Conservation (phyloP, 1,284 basidiomycete genomes). For the Amylostereum areolatum region DNA sequence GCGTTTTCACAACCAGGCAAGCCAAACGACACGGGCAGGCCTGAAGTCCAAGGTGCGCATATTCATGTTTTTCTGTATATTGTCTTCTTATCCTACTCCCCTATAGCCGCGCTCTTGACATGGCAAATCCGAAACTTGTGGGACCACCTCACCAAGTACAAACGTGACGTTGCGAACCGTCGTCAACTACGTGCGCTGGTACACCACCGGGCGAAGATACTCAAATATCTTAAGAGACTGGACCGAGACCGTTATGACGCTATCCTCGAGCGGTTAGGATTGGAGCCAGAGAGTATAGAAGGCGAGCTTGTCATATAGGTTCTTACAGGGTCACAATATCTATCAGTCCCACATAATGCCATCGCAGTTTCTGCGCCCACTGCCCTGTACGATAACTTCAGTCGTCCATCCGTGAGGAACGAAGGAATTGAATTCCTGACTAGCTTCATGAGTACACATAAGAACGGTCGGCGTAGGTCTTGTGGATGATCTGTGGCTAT, state of each 20-base stretch:
- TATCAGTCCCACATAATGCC: no score
- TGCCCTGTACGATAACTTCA: no score
- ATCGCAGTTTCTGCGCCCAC: no score
- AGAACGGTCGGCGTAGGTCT: no score
- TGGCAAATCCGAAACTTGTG: conserved; percentile 81
- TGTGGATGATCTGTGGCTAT: no score
- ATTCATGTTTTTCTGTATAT: conserved; percentile 4
- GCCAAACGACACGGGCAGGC: conserved; percentile 73
- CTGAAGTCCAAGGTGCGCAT: conserved; percentile 82
- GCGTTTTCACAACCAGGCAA: conserved; percentile 72
- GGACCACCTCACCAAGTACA: conserved; percentile 63
- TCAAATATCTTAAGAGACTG: conserved; percentile 73
- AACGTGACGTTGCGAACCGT: conserved; percentile 77
- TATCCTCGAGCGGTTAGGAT: conserved; percentile 68
- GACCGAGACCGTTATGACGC: conserved; percentile 71
- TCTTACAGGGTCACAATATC: background rate
- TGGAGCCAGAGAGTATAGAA: conserved; percentile 80
- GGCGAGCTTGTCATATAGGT: conserved; percentile 72
- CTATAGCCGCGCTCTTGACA: conserved; percentile 79
- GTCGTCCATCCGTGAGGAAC: no score
- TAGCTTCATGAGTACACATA: no score
- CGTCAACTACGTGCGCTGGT: conserved; percentile 70
- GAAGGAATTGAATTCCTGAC: no score
- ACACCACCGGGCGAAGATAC: conserved; percentile 77
- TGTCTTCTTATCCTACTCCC: conserved; percentile 3